Conservation (phyloP, 768 basidiomycete species). For the Dentipellis sp. region DNA sequence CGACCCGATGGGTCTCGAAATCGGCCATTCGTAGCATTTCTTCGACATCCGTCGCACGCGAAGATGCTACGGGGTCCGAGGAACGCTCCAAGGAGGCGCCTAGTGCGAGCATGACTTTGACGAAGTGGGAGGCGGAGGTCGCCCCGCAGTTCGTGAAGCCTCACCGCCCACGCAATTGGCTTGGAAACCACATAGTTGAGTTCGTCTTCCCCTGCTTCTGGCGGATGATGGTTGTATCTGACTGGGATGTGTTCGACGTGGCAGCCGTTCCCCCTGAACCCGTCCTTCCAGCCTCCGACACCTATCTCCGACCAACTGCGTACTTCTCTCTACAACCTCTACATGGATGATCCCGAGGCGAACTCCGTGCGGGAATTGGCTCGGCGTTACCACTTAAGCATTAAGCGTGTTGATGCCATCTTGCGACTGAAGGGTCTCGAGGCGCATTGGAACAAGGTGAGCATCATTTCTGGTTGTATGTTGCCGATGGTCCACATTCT, state of each 20-base stretch:
- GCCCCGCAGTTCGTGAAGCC: slow-evolving; percentile 11
- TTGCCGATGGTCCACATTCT: slow-evolving; percentile 19
- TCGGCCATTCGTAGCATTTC: neutral
- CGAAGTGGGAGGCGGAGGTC: slow-evolving; percentile 5
- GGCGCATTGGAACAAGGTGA: slow-evolving; percentile 59
- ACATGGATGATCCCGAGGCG: slow-evolving; percentile 44
- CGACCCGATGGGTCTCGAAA: neutral
- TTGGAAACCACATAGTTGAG: slow-evolving; percentile 48
- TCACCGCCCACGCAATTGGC: slow-evolving; percentile 45
- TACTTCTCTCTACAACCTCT: slow-evolving; percentile 48
- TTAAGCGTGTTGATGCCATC: slow-evolving; percentile 79
- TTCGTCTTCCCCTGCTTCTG: slow-evolving; percentile 17
- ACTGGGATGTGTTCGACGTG: slow-evolving; percentile 4
- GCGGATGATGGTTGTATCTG: neutral
- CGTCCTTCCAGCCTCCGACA: slow-evolving; percentile 70
- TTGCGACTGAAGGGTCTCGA: slow-evolving; percentile 77
- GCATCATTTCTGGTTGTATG: slow-evolving; percentile 18
- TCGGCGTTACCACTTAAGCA: slow-evolving; percentile 51
- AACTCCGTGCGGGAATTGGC: slow-evolving; percentile 56
- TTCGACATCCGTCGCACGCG: neutral
- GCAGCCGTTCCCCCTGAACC: slow-evolving; percentile 84
- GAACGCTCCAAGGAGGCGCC: neutral
- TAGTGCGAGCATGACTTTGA: neutral
- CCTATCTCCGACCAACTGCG: slow-evolving; percentile 61
- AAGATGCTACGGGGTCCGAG: neutral